These are phyloP conservation scores for Spinacia oleracea DNA, from an alignment of 179 eudicot species.

Conservation along the genomic window DNA sequence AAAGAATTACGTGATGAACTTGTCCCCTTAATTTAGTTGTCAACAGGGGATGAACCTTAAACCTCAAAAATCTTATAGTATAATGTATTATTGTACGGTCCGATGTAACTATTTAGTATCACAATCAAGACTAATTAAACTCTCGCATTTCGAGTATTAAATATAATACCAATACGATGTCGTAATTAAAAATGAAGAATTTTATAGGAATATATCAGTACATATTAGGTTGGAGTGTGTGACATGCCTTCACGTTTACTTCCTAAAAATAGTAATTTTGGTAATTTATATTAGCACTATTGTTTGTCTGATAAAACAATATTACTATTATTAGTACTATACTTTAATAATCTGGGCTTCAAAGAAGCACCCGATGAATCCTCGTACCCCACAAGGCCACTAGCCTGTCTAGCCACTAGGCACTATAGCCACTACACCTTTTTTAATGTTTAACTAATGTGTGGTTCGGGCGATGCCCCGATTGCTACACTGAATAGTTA, in stretches of 20 bases:
- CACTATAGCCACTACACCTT: neutral
- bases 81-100: neutral
- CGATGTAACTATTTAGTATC: neutral
- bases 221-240: neutral
- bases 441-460: no score
- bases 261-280: slow-evolving; percentile 4
- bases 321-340: no score
- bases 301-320: neutral
- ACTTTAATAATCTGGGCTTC: neutral
- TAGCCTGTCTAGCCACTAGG: no score
- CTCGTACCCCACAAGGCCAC: neutral
- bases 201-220: neutral
- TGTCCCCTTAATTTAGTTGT: neutral
- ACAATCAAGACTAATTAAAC: neutral
- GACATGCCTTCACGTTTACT: slow-evolving; percentile 11
- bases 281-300: neutral
- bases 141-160: neutral
- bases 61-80: neutral
- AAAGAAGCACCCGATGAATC: neutral
- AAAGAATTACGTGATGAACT: neutral
- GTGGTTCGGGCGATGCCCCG: no score
- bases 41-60: slow-evolving; percentile 16
- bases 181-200: neutral
- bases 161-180: neutral
- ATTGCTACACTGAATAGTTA: no score